Evolutionary conservation across 1,139 yeast species (phyloP), one percentile per base, ranked within the genome.

Genomic region (Scheffersomyces segobiensis): DNA sequence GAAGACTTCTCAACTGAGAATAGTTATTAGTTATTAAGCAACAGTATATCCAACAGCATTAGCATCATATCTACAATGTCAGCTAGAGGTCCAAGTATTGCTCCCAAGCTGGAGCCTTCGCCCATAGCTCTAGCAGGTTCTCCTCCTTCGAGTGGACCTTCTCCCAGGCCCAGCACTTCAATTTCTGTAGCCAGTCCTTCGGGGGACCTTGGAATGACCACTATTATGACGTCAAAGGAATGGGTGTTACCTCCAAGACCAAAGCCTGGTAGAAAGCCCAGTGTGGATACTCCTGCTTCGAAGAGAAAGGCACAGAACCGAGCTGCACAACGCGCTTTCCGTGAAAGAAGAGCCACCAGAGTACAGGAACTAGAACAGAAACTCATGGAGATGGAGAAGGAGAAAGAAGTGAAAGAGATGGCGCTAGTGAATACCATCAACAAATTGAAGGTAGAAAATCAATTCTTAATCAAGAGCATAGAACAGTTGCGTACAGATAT

Each of bases 221-320:
- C 76, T 65, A 86, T 88, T 26, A 84, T 84, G 62, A 88, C 96
- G 0, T 89, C 96, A n/a, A 90, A 86, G 66, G 91, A 88, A 65
- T 93, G 97, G 96, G 93, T 91, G 18, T 78, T 93, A 48, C 97
- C 97, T 2, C 97, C 97, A 12, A 77, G 97, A 59, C 96, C 96
- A 5, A 91, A 91, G 70, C 97, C 97, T 0, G 97, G 97, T 12
- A 78, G 97, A 60, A 91, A 91, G 72, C 97, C 97, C 14, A 84
- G 93, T 60, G 86, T 85, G 3, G 90, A 85, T 63, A 86, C 89
- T 0, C 90, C 91, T 0, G 89, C 89, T 0, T 83, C 88, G 52
- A 90, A 91, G 69, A 78, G 97, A 59, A 92, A 93, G 73, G 97
- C 97, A 0, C 98, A 93, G 74, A 93, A 93, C 71, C 80, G 98